phyloP scores from a whole-genome alignment of 805 yeast genomes.

The Metschnikowia noctiluminum region DNA sequence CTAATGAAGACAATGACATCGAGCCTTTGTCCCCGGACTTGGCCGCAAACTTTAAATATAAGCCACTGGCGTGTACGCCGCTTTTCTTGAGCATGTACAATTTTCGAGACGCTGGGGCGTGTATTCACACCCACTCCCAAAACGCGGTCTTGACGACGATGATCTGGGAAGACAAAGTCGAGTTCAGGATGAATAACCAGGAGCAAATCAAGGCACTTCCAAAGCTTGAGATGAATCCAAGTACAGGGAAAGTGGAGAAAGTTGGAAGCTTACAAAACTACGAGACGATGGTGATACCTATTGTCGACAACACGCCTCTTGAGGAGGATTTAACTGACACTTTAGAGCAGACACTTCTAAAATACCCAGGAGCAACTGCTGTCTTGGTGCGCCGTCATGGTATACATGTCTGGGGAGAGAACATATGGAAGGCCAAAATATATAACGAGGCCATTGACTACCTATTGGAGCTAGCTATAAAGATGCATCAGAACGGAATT shows the following conservation, averaged over 20 bases:
- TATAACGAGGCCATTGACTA: slow-evolving; percentile 93
- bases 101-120: slow-evolving; percentile 77
- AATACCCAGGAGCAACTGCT: slow-evolving; percentile 78
- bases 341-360: slow-evolving; percentile 58
- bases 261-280: slow-evolving; percentile 68
- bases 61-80: slow-evolving; percentile 95
- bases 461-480: slow-evolving; percentile 76
- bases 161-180: slow-evolving; percentile 56
- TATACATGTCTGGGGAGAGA: slow-evolving; percentile 94
- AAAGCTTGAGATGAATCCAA: slow-evolving; percentile 30
- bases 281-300: slow-evolving; percentile 80
- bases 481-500: slow-evolving; percentile 71
- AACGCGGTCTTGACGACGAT: slow-evolving; percentile 79
- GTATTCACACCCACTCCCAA: slow-evolving; percentile 93
- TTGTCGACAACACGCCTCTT: slow-evolving; percentile 84
- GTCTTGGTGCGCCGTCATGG: slow-evolving; percentile 92
- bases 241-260: slow-evolving; percentile 43
- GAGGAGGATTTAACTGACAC: slow-evolving; percentile 79
- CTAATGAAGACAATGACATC: slow-evolving; percentile 32
- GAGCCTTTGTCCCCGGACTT: slow-evolving; percentile 27
- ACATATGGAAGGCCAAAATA: slow-evolving; percentile 87
- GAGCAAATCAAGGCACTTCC: slow-evolving; percentile 96
- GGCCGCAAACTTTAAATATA: slow-evolving; percentile 45
- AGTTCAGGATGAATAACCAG: slow-evolving; percentile 71
- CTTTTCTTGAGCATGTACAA: slow-evolving; percentile 71